These are phyloP conservation scores for Exophiala aquamarina DNA, from an alignment of 2,329 filamentous ascomycete genomes.

Conservation along the genomic window DNA sequence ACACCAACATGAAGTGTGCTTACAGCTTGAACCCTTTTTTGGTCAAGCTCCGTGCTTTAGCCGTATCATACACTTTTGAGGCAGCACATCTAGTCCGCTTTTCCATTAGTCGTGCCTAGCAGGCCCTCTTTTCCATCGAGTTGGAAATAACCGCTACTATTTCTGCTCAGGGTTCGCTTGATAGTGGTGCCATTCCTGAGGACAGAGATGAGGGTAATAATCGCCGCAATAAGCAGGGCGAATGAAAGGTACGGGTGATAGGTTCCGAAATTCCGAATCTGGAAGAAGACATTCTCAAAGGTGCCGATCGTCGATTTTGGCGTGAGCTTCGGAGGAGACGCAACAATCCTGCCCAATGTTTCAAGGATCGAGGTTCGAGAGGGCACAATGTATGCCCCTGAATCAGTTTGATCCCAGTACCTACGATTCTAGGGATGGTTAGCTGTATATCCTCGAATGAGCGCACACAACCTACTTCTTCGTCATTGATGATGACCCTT, in stretches of 20 bases:
- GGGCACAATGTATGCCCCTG: constrained; percentile 84
- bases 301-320: constrained; percentile 51
- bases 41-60: background rate
- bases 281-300: constrained; percentile 48
- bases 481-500: constrained; percentile 92
- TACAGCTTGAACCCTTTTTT: background rate
- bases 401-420: constrained; percentile 92
- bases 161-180: constrained; percentile 31
- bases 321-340: constrained; percentile 47
- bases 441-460: constrained; percentile 32
- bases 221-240: constrained; percentile 37
- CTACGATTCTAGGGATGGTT: constrained; percentile 68
- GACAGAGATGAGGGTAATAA: constrained; percentile 37
- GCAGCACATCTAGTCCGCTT: constrained; percentile 42
- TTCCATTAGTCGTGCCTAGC: constrained; percentile 40
- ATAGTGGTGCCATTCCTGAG: constrained; percentile 28
- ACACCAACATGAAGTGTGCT: background rate
- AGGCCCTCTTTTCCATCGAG: constrained; percentile 50
- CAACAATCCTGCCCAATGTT: constrained; percentile 59
- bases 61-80: background rate
- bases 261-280: constrained; percentile 42
- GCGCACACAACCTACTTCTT: constrained; percentile 67
- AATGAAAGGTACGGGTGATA: constrained; percentile 46
- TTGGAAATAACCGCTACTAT: constrained; percentile 45
- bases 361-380: constrained; percentile 89